Conservation (phyloP, 78 protist genomes). For the Dictyostelium discoideum region DNA sequence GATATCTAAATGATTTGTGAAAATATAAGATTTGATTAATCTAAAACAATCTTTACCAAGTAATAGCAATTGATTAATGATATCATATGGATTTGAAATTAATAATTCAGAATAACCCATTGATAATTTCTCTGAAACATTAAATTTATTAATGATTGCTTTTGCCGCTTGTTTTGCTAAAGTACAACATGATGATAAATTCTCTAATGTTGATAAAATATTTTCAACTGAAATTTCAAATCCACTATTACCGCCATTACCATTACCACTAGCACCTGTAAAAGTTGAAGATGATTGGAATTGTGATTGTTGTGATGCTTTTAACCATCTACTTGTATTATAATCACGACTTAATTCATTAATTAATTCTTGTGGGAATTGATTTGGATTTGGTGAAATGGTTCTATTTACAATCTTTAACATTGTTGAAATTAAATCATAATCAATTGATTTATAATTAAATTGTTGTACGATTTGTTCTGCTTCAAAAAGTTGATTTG, state of each 20-base stretch:
- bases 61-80: slow-evolving; percentile 9
- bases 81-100: slow-evolving; percentile 30
- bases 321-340: slow-evolving; percentile 25
- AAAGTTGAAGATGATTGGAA: background rate
- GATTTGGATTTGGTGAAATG: slow-evolving; percentile 34
- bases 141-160: slow-evolving; percentile 36
- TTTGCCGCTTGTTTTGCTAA: slow-evolving; percentile 47
- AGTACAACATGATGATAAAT: background rate
- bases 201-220: slow-evolving; percentile 24
- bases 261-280: background rate
- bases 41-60: slow-evolving; percentile 44
- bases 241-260: background rate
- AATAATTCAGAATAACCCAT: slow-evolving; percentile 33
- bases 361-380: slow-evolving; percentile 21
- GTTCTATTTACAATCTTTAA: slow-evolving; percentile 21
- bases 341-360: background rate
- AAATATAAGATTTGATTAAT: slow-evolving; percentile 31
- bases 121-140: slow-evolving; percentile 39
- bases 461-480: slow-evolving; percentile 62
- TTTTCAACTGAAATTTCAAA: background rate
- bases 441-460: slow-evolving; percentile 20
- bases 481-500: slow-evolving; percentile 20
- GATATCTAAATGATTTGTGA: slow-evolving; percentile 8
- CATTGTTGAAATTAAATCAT: slow-evolving; percentile 46
- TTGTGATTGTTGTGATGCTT: background rate